phyloP scores from a whole-genome alignment of 495 filamentous ascomycete genomes.

The Aspergillus kassunensis region DNA sequence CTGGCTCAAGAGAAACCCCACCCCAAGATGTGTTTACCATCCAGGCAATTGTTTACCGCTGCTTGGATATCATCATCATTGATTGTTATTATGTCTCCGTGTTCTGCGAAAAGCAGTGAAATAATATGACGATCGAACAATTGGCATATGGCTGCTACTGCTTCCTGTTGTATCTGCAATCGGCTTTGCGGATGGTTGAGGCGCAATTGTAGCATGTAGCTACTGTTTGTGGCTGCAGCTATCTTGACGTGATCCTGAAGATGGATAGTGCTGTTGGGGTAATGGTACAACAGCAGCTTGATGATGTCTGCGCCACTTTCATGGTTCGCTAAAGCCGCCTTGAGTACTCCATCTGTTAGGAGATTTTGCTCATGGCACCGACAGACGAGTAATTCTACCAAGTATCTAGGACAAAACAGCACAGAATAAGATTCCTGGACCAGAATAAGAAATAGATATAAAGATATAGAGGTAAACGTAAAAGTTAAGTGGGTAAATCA shows the following conservation, averaged over 20 bases:
- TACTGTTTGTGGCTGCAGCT: not conserved
- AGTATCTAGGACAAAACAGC: not conserved
- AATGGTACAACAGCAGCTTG: not conserved
- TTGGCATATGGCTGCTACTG: not conserved
- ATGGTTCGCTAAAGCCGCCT: not conserved
- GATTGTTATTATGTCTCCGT: not conserved
- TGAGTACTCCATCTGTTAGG: not conserved
- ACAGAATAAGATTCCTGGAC: constrained; percentile 2
- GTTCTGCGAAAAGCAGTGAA: not conserved
- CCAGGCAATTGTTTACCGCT: not conserved
- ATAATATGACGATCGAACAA: not conserved
- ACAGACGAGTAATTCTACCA: not conserved
- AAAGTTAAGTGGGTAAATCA: not conserved
- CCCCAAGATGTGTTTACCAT: not conserved
- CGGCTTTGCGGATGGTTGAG: not conserved
- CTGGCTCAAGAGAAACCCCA: not conserved
- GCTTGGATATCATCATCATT: not conserved
- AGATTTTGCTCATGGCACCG: not conserved
- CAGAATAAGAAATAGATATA: constrained; percentile 4
- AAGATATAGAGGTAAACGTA: not conserved
- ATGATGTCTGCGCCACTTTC: not conserved
- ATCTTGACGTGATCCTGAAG: not conserved
- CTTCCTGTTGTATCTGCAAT: not conserved
- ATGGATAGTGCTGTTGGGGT: not conserved
- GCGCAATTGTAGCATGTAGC: not conserved